Base-by-base conservation (phyloP, 2,329 filamentous ascomycete species). In the Pseudocercospora cruenta region DNA sequence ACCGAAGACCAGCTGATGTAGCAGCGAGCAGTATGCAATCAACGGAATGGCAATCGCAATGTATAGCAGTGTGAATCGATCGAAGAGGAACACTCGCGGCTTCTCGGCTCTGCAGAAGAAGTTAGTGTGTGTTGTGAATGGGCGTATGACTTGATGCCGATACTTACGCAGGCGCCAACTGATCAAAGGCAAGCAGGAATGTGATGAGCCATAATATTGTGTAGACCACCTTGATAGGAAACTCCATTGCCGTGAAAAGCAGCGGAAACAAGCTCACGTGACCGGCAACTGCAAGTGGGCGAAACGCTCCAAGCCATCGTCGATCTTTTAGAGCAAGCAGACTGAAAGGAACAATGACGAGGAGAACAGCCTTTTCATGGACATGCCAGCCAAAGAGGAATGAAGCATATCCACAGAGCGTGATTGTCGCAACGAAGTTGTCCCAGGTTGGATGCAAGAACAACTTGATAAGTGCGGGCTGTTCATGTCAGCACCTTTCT, bases 341-440 rank as follows among this genome's bases (percentile, higher is more conserved):
- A 72, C 92, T 96, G 83, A 98, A 98, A 0, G 95, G 95, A 58
- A 98, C 91, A 71, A 99, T 93, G 75, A 98, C 91, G 21, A 98
- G 87, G 22, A 99, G 86, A 64, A 99, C 91, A 1, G 95, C 95
- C 80, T 99, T 99, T 77, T 99, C 95, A 74, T 99, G 95, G 8
- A 99, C 95, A 76, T 99, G 95, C 93, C 94, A 99, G 64, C 95
- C 94, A 73, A 98, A 98, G 9, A 99, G 85, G 81, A 99, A 99
- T 0, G 94, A 97, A 0, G 94, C 91, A 76, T 97, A 99, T 65
- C 92, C 95, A 75, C 95, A 98, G 16, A 98, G 87, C 0, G 94
- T 97, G 53, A 97, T 87, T 0, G 93, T 90, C 3, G 93, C 93
- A 49, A 98, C 86, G 76, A 99, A 98, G 63, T 87, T 91, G 68